Conservation (phyloP, 176 grass and related monocot species). For the Thinopyrum elongatum region DNA sequence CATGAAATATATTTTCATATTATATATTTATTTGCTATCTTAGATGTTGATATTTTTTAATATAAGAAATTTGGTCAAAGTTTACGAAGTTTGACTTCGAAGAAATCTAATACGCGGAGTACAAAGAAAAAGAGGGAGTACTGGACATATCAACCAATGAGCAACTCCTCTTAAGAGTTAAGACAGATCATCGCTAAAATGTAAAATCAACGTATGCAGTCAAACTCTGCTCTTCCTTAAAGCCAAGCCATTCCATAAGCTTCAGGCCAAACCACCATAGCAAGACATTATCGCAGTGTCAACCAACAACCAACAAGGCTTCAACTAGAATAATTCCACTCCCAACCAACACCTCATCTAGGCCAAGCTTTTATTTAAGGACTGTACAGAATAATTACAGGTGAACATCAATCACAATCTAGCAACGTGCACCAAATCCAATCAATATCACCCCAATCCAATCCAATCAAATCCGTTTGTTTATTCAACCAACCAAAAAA, state of each 20-base stretch:
- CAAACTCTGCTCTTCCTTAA: neutral
- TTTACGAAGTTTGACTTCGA: no score
- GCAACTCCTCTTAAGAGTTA: neutral
- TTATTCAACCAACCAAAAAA: neutral
- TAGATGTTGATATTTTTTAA: no score
- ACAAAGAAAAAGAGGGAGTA: neutral
- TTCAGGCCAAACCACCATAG: neutral
- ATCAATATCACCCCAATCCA: neutral
- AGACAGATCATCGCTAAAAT: neutral
- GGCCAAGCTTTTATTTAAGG: neutral
- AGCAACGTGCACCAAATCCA: conserved; percentile 16
- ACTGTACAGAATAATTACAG: neutral
- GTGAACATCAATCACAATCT: neutral
- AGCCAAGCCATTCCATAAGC: conserved; percentile 9
- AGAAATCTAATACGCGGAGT: no score
- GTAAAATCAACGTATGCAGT: neutral
- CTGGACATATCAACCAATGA: neutral
- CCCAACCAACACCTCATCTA: conserved; percentile 37
- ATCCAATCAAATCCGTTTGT: neutral
- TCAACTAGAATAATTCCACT: conserved; percentile 17
- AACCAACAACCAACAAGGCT: conserved; percentile 28
- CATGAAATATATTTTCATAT: no score
- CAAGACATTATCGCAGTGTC: neutral
- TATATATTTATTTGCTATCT: no score
- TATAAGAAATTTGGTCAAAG: no score